Percentiles rank a stretch among this genome's conserved stretches.
These are phyloP conservation scores for Trichoderma semiorbis DNA, from an alignment of 2,329 filamentous ascomycete species.

Conservation along the genomic window DNA sequence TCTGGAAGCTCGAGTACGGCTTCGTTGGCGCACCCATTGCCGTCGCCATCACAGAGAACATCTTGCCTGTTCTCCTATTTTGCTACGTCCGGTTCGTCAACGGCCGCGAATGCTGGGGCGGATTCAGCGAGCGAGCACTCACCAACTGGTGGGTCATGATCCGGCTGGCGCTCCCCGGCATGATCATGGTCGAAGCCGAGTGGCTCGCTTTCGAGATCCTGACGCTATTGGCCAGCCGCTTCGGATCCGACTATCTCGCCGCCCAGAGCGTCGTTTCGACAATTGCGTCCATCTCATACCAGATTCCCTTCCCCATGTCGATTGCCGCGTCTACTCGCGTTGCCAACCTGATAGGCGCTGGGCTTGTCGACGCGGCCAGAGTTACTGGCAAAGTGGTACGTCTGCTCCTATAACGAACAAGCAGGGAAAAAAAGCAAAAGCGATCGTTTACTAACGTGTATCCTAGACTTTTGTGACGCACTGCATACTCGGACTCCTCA, in stretches of 20 bases:
- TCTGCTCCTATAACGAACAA: conserved; percentile 16
- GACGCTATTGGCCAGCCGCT: conserved; percentile 75
- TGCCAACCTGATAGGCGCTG: conserved; percentile 88
- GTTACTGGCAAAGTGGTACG: conserved; percentile 72
- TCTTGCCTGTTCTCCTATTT: conserved; percentile 74
- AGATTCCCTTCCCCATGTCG: conserved; percentile 86
- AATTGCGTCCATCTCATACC: conserved; percentile 75
- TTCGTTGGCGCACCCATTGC: conserved; percentile 82
- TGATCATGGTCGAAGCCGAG: conserved; percentile 93
- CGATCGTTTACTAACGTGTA: neutral
- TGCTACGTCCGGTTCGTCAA: conserved; percentile 72
- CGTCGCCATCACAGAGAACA: conserved; percentile 71
- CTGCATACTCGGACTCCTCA: conserved; percentile 71
- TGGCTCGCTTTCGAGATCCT: conserved; percentile 91
- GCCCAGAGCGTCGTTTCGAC: conserved; percentile 84
- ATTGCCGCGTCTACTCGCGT: conserved; percentile 86
- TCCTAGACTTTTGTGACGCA: conserved; percentile 57
- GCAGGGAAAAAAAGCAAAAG: neutral
- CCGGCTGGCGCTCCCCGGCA: conserved; percentile 78
- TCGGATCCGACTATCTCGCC: conserved; percentile 75
- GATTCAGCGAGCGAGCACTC: conserved; percentile 67
- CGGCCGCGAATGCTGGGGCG: conserved; percentile 79
- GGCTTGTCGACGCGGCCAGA: conserved; percentile 74
- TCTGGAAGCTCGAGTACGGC: conserved; percentile 66
- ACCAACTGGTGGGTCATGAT: conserved; percentile 81